Conservation (phyloP, 306 rosid species). For the Lotus japonicus region DNA sequence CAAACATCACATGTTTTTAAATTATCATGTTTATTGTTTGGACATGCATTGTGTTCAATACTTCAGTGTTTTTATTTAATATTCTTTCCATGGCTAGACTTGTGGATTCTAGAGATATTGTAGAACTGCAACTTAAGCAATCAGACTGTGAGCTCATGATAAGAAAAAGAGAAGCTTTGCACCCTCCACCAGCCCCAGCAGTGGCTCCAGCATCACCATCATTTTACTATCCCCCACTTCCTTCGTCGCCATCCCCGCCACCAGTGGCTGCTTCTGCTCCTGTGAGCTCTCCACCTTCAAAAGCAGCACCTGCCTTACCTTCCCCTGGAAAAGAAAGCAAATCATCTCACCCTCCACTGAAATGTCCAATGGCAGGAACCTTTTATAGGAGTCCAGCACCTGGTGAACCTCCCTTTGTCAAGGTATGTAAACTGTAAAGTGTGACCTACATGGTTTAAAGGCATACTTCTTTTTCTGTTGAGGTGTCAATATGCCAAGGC, state of each 20-base stretch:
- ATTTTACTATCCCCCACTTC: conserved; percentile 29
- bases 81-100: conserved; percentile 48
- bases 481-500: not conserved
- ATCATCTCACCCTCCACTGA: conserved; percentile 61
- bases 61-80: not conserved
- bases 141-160: conserved; percentile 62
- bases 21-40: not conserved
- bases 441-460: not conserved
- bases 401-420: conserved; percentile 83
- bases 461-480: not conserved
- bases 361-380: conserved; percentile 97
- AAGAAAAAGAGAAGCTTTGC: conserved; percentile 81
- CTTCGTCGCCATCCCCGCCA: conserved; percentile 30
- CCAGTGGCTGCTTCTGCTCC: conserved; percentile 28
- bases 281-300: conserved; percentile 34
- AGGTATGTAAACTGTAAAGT: conserved; percentile 50
- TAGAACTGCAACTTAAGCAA: conserved; percentile 82
- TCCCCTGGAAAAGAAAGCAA: conserved; percentile 43
- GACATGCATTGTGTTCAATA: not conserved
- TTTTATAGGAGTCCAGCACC: conserved; percentile 73
- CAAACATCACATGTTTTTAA: not conserved
- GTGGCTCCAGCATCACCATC: conserved; percentile 27
- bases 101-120: conserved; percentile 93
- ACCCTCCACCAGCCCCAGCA: conserved; percentile 39
- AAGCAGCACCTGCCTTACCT: conserved; percentile 49